Base-by-base conservation (phyloP, 768 basidiomycete species). In the Tephrocybe sp. region DNA sequence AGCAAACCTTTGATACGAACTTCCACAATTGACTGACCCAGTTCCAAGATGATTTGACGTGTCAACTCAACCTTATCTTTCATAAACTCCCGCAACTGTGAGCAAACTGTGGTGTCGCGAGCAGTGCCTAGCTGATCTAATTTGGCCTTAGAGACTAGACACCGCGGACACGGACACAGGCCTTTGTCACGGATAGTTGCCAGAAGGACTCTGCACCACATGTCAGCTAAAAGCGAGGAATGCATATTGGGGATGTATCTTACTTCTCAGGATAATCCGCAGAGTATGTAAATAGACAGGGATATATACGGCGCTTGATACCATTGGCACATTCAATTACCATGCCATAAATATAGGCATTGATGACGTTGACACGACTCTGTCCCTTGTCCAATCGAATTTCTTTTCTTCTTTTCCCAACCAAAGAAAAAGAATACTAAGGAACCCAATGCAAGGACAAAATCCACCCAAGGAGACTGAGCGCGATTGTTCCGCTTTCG, bases 231-330 rank as follows among this genome's bases (percentile, higher is more conserved):
- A n/a, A n/a, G n/a, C n/a, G n/a, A n/a, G n/a, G n/a, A n/a, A n/a
- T n/a, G n/a, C n/a, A n/a, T n/a, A n/a, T n/a, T n/a, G n/a, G n/a
- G n/a, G n/a, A n/a, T n/a, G n/a, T n/a, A 8, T 8, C 16, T 4
- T 34, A 75, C 72, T 72, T 71, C 45, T 74, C 72, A 4, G 69
- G 39, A n/a, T 49, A 49, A n/a, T 71, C 70, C 10, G 70, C 69
- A 0, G 69, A 62, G 36, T 69, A 69, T 2, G 66, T 68, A 37
- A 69, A 65, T 9, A 72, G 41, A 1, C 65, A 53, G 5, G 66
- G 67, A 54, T 61, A 71, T 3, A 72, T 39, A 12, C 61, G 57
- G 1, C 69, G 60, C 13, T 47, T 29, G 13, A 71, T 53, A 3
- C 64, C 63, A 57, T 72, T 67, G 12, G 45, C 45, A 47, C 68